phyloP scores from a whole-genome alignment of 129 eudicot genomes.

The Lactuca sativa region DNA sequence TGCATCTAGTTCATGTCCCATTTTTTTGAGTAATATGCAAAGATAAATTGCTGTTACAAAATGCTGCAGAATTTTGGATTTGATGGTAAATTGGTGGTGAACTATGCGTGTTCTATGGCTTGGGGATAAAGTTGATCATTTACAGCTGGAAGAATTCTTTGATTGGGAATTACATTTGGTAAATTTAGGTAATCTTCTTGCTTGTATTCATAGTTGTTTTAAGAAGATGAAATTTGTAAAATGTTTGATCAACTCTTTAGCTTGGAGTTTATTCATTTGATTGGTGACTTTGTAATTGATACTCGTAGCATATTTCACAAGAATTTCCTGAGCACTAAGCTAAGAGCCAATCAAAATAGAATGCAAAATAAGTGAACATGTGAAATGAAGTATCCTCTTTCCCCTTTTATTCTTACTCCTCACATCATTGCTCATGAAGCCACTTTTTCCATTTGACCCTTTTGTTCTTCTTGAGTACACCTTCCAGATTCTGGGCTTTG shows the following conservation, averaged over 20 bases:
- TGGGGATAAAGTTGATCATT: constrained; percentile 69
- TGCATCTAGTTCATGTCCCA: neutral
- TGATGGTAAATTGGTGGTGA: constrained; percentile 95
- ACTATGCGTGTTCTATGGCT: constrained; percentile 96
- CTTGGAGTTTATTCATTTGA: constrained; percentile 1
- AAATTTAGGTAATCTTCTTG: constrained; percentile 7
- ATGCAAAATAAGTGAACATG: no score
- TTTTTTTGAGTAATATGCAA: neutral
- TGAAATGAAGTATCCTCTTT: no score
- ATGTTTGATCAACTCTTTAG: constrained; percentile 12
- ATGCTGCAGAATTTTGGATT: constrained; percentile 83
- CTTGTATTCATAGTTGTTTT: constrained; percentile 5
- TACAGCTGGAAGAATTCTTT: constrained; percentile 22
- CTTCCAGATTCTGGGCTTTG: no score
- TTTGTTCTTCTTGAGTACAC: no score
- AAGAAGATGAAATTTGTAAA: neutral
- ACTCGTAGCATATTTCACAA: constrained; percentile 7
- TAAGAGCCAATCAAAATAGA: no score
- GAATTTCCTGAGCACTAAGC: neutral
- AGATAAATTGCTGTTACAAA: constrained; percentile 3
- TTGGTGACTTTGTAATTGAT: constrained; percentile 27
- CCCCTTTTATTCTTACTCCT: no score
- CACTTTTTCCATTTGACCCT: no score
- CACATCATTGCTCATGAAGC: no score
- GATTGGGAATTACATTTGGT: constrained; percentile 20